Percentiles rank a stretch among this genome's conserved stretches.
Conservation (phyloP, 441 rosid species). For the Erodium chrysanthum region DNA sequence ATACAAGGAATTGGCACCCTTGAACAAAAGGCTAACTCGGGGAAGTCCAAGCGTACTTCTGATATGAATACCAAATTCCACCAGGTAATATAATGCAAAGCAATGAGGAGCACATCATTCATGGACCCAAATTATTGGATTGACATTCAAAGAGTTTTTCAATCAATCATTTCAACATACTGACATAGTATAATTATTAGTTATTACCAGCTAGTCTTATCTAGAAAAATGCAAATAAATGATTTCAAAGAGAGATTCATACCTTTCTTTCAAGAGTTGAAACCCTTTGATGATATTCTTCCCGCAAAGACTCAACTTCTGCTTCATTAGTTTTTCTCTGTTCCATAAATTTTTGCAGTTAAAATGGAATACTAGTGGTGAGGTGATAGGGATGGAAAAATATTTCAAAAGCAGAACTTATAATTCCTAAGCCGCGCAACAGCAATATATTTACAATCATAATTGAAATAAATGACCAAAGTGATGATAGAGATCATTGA, state of each 20-base stretch:
- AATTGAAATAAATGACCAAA: not conserved
- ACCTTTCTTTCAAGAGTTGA: conserved; percentile 94
- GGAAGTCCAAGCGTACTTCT: not conserved
- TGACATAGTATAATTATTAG: not conserved
- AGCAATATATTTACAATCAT: not conserved
- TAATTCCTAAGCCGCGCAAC: not conserved
- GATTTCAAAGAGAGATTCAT: conserved; percentile 3
- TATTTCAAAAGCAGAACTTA: conserved; percentile 5
- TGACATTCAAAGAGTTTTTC: not conserved
- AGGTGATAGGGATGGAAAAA: not conserved
- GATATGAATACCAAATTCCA: not conserved
- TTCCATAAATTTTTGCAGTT: conserved; percentile 26
- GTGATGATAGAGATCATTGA: not conserved
- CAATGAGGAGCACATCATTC: not conserved
- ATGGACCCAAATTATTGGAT: not conserved
- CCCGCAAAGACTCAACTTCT: conserved; percentile 89
- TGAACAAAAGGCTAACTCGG: not conserved
- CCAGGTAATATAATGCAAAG: not conserved
- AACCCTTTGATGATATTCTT: conserved; percentile 97
- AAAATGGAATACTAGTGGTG: conserved; percentile 12
- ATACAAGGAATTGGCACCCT: not conserved
- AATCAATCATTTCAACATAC: not conserved
- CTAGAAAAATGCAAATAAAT: not conserved
- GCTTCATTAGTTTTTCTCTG: conserved; percentile 88
- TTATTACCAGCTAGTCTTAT: not conserved